Conservation (phyloP, 805 yeast genomes). For the Suhomyces sp. region DNA sequence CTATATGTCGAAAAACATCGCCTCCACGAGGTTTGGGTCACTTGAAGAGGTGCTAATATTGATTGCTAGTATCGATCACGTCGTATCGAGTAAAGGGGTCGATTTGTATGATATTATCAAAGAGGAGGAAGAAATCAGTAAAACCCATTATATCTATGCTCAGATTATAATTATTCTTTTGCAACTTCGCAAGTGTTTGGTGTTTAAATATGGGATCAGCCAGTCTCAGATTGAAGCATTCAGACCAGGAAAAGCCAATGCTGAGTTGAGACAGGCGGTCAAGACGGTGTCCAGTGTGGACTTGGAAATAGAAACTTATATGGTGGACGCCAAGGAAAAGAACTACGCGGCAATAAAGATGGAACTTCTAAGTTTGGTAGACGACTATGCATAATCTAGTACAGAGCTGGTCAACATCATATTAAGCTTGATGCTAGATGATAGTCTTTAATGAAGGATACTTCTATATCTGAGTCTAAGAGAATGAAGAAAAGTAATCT, state of each 20-base stretch:
- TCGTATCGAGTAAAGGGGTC: constrained; percentile 40
- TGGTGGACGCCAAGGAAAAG: neutral
- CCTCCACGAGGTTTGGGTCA: constrained; percentile 35
- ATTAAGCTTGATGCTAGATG: too few species aligned
- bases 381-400: neutral
- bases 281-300: constrained; percentile 7
- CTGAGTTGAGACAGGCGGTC: constrained; percentile 32
- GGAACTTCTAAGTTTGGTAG: neutral
- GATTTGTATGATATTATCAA: constrained; percentile 23
- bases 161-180: constrained; percentile 15
- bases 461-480: too few species aligned
- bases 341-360: neutral
- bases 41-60: constrained; percentile 52
- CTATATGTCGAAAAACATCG: constrained; percentile 37
- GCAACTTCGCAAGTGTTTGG: constrained; percentile 18
- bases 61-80: constrained; percentile 42
- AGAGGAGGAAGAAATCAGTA: constrained; percentile 9
- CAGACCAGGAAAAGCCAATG: constrained; percentile 26
- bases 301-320: neutral
- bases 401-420: neutral
- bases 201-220: constrained; percentile 18
- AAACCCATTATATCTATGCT: constrained; percentile 9
- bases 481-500: too few species aligned
- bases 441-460: too few species aligned
- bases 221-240: constrained; percentile 24